Base-by-base conservation (phyloP, 768 basidiomycete genomes). In the Trametes gibbosa region DNA sequence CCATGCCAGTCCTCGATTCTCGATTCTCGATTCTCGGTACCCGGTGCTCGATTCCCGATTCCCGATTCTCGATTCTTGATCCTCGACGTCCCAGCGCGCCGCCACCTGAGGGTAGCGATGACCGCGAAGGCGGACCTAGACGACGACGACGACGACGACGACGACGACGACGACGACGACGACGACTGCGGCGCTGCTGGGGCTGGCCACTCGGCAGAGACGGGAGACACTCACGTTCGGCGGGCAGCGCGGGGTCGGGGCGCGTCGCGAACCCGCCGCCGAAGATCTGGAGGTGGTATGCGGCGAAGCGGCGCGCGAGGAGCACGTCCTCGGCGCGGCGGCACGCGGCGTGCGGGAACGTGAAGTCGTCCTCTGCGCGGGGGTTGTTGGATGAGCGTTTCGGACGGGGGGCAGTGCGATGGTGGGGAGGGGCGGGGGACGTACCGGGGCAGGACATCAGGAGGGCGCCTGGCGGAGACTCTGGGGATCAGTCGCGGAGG, bases 211-310 rank as follows among this genome's bases (percentile, higher is more conserved):
- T 13, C 8, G 12, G 24, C 3, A 2, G 16, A 29, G 5, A n/a
- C 16, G 4, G 34, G 14, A 10, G 42, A 43, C 17, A 57, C 67
- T 40, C 43, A 66, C 67, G 59, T 37, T 65, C 60, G 16, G 43
- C 41, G 17, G 39, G 42, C 39, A 57, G 13, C n/a, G 56, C 39
- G 64, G 69, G 50, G 60, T 76, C 69, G 0, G 65, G 72, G 29
- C 75, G 68, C 2, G 71, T 49, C 32, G 65, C 74, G 34, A 78
- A 77, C 3, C 77, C 75, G 29, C 75, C 73, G 6, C 82, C 79
- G 66, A 86, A 86, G 13, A 83, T 64, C 50, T 86, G 84, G 60
- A 85, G 72, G 60, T 82, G 79, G 66, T 85, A 87, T 0, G 72
- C 72, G 0, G 79, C 77, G 53, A 32, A 32, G 29, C 82, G 81